Conservation (phyloP, 2,329 filamentous ascomycete species). For the Ceratocystis colombiana region DNA sequence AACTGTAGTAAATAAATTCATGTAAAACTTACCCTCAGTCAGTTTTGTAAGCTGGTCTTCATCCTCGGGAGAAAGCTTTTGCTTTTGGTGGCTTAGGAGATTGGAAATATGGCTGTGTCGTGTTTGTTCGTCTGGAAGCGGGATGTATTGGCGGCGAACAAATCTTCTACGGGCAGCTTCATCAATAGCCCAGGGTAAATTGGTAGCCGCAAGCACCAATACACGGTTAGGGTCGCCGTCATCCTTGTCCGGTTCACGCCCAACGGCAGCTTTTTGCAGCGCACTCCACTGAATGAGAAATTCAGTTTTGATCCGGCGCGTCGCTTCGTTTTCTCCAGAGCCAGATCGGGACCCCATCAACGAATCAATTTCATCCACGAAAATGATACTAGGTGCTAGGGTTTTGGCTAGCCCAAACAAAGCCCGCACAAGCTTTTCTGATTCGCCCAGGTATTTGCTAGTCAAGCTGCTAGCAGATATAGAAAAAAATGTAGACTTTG, state of each 20-base stretch:
- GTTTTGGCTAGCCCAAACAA: slow-evolving; percentile 82
- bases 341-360: slow-evolving; percentile 75
- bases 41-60: slow-evolving; percentile 63
- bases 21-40: slow-evolving; percentile 60
- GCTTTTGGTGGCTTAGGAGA: slow-evolving; percentile 77
- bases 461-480: slow-evolving; percentile 91
- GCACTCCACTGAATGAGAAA: slow-evolving; percentile 98
- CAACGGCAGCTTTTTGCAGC: slow-evolving; percentile 80
- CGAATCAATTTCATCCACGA: slow-evolving; percentile 96
- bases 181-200: slow-evolving; percentile 94
- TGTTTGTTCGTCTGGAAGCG: slow-evolving; percentile 75
- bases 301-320: slow-evolving; percentile 89
- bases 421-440: slow-evolving; percentile 88
- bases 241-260: slow-evolving; percentile 46
- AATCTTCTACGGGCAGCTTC: slow-evolving; percentile 87
- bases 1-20: slow-evolving; percentile 22
- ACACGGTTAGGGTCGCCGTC: slow-evolving; percentile 74
- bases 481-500: slow-evolving; percentile 89
- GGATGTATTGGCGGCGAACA: slow-evolving; percentile 90
- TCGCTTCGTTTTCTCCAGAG: slow-evolving; percentile 83
- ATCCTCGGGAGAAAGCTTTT: slow-evolving; percentile 61
- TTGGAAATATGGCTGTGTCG: slow-evolving; percentile 68
- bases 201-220: slow-evolving; percentile 87
- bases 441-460: slow-evolving; percentile 92
- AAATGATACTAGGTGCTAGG: slow-evolving; percentile 90